These are phyloP conservation scores for Phytophthora hibernalis DNA, from an alignment of 352 stramenopile genomes.

Conservation along the genomic window DNA sequence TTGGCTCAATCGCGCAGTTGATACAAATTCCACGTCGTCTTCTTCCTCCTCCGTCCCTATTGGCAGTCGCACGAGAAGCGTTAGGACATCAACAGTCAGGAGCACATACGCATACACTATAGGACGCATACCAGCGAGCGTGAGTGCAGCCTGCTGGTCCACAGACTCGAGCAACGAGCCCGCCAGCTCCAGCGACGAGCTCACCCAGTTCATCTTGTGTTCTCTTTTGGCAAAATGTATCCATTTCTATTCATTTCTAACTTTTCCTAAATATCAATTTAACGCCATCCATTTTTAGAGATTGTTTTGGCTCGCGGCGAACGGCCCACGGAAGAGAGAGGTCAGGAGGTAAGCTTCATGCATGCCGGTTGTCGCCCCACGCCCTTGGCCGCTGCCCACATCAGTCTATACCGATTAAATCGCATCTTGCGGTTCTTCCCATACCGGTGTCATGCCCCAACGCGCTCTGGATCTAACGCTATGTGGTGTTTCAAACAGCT, in stretches of 20 bases:
- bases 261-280: neutral
- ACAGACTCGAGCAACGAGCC: conserved; percentile 86
- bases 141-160: conserved; percentile 84
- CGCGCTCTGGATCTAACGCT: conserved; percentile 14
- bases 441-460: neutral
- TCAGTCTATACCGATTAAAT: neutral
- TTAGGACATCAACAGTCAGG: neutral
- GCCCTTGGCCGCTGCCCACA: neutral
- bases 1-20: conserved; percentile 27
- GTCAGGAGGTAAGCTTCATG: conserved; percentile 11
- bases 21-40: conserved; percentile 36
- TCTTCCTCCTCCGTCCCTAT: conserved; percentile 36
- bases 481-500: conserved; percentile 17
- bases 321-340: conserved; percentile 21
- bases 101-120: neutral
- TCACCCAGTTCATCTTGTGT: conserved; percentile 82
- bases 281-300: neutral
- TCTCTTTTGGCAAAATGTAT: neutral
- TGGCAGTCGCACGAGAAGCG: conserved; percentile 6
- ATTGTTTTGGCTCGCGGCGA: conserved; percentile 11
- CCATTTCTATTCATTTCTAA: no score
- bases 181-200: conserved; percentile 81
- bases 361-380: neutral
- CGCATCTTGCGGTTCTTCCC: conserved; percentile 2
- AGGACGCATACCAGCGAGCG: conserved; percentile 49